phyloP scores from a whole-genome alignment of 2,329 filamentous ascomycete genomes.

The Dactylonectria estremocensis region DNA sequence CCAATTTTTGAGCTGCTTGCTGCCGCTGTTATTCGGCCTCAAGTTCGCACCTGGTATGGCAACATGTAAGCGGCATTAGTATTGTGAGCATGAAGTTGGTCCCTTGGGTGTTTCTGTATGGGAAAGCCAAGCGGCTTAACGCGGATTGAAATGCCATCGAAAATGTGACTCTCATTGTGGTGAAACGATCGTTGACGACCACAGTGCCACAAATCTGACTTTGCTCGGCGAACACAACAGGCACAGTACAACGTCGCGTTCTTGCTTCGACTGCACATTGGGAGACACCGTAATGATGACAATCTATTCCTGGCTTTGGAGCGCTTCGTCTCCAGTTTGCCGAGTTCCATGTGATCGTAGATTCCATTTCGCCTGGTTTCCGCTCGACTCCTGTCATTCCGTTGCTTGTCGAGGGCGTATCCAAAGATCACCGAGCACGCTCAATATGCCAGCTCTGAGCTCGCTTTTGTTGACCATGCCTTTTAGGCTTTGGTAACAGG shows the following conservation, averaged over 20 bases:
- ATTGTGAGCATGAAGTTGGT: neutral
- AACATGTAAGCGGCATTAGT: too few species aligned
- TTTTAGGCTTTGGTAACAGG: neutral
- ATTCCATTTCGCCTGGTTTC: neutral
- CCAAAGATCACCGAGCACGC: neutral
- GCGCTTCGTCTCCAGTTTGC: neutral
- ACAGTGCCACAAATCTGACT: constrained; percentile 24
- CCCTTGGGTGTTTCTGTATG: neutral
- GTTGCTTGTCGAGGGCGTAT: neutral
- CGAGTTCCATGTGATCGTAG: neutral
- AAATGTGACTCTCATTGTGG: neutral
- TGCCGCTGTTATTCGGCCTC: neutral
- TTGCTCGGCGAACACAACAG: constrained; percentile 37
- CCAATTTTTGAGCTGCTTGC: neutral
- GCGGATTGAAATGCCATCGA: neutral
- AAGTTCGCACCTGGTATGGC: neutral
- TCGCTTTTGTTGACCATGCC: neutral
- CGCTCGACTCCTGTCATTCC: neutral
- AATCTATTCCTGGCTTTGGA: neutral
- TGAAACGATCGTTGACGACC: neutral
- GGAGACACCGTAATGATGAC: neutral
- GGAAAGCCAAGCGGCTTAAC: neutral
- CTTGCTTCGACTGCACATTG: constrained; percentile 11
- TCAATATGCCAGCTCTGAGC: neutral
- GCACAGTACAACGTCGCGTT: constrained; percentile 18